Percentiles rank a stretch among this genome's conserved stretches.
These are phyloP conservation scores for Hippophae rhamnoides DNA, from an alignment of 306 rosid species.

Conservation along the genomic window DNA sequence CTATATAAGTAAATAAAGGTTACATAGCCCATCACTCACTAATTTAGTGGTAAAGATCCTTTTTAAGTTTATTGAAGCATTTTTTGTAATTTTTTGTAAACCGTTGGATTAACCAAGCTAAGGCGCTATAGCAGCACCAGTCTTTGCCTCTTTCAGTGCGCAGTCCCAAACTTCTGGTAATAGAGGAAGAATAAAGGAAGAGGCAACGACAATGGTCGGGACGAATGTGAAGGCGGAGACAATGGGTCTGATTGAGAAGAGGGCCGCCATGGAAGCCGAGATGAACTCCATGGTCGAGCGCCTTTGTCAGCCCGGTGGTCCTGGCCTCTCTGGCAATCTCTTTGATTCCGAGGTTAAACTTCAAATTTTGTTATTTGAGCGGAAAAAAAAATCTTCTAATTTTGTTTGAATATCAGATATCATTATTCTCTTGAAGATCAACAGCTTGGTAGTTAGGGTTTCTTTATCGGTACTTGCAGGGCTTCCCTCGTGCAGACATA, in stretches of 20 bases:
- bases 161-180: too few species aligned
- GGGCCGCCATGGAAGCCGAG: slow-evolving; percentile 54
- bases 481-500: slow-evolving; percentile 77
- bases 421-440: not conserved
- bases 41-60: too few species aligned
- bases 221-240: slow-evolving; percentile 76
- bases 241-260: slow-evolving; percentile 56
- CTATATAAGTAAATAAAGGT: too few species aligned
- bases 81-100: too few species aligned
- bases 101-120: too few species aligned
- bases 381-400: too few species aligned
- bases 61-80: too few species aligned
- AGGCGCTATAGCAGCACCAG: too few species aligned
- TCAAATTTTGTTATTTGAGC: not conserved
- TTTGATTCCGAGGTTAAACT: slow-evolving; percentile 49
- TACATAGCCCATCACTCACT: too few species aligned
- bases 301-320: slow-evolving; percentile 71
- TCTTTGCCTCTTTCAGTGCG: too few species aligned
- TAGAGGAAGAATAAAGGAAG: too few species aligned
- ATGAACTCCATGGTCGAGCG: slow-evolving; percentile 65
- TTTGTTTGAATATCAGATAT: not conserved
- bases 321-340: slow-evolving; percentile 75
- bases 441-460: not conserved
- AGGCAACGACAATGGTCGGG: slow-evolving; percentile 48
- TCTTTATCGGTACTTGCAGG: slow-evolving; percentile 32